Conservation (phyloP, 306 rosid genomes). For the Chamaecrista fasciculata region DNA sequence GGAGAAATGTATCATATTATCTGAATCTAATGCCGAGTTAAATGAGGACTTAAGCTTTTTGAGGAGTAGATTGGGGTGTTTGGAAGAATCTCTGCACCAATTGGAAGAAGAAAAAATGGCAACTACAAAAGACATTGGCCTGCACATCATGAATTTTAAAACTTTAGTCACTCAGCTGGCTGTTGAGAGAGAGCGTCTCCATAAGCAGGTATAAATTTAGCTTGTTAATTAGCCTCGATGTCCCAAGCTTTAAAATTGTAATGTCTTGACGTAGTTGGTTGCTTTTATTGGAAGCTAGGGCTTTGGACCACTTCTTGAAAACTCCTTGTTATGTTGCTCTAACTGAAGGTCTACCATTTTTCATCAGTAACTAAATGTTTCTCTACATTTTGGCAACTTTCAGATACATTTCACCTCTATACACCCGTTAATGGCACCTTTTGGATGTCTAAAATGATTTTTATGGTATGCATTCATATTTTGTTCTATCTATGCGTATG, state of each 20-base stretch:
- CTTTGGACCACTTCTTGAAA: background rate
- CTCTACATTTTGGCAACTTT: conserved; percentile 9
- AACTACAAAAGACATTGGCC: conserved; percentile 65
- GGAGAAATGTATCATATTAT: conserved; percentile 63
- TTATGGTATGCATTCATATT: background rate
- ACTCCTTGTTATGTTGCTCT: background rate
- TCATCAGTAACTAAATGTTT: background rate
- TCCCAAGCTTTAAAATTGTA: background rate
- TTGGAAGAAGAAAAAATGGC: conserved; percentile 64
- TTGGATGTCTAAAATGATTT: conserved; percentile 16
- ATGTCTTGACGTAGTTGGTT: background rate
- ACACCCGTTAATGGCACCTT: background rate
- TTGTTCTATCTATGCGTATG: background rate
- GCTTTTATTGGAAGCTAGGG: background rate
- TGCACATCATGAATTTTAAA: conserved; percentile 52
- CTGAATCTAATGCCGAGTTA: conserved; percentile 69
- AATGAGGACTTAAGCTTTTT: conserved; percentile 66
- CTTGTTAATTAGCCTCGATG: conserved; percentile 23
- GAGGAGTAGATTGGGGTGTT: conserved; percentile 52
- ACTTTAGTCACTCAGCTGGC: conserved; percentile 69
- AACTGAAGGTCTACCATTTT: background rate
- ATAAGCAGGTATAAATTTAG: conserved; percentile 62
- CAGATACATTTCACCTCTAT: background rate
- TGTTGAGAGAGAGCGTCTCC: conserved; percentile 90
- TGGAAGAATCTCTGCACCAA: conserved; percentile 72